A percentile compares a stretch with the other conserved stretches of the same genome.
Evolutionary conservation across 805 yeast genomes (phyloP).

Genomic region (Peterozyma toletana): DNA sequence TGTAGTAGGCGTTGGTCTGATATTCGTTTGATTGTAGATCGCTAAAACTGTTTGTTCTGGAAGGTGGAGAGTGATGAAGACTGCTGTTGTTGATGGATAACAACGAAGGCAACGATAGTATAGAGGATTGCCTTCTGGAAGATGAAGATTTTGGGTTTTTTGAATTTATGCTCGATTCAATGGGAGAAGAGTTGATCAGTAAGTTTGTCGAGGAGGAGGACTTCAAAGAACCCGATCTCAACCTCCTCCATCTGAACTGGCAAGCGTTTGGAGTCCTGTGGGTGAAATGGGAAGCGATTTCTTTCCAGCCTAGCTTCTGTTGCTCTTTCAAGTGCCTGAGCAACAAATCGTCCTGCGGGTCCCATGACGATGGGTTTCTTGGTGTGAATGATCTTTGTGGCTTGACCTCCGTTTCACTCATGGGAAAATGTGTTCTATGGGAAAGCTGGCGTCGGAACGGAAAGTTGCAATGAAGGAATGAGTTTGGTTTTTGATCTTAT

Average conservation of each 20-base stretch:
- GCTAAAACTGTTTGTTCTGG: constrained; percentile 9
- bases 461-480: too few species aligned
- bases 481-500: too few species aligned
- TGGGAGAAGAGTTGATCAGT: constrained; percentile 9
- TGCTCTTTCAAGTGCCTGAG: constrained; percentile 72
- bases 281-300: constrained; percentile 68
- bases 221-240: constrained; percentile 36
- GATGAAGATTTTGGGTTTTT: not conserved
- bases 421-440: too few species aligned
- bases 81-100: constrained; percentile 6
- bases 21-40: constrained; percentile 2
- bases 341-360: constrained; percentile 66
- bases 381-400: not conserved
- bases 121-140: constrained; percentile 8
- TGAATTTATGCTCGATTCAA: not conserved
- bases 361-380: constrained; percentile 46
- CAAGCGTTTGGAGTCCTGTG: constrained; percentile 86
- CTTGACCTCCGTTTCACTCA: too few species aligned
- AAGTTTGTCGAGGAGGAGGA: constrained; percentile 12
- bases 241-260: constrained; percentile 82
- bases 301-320: constrained; percentile 85
- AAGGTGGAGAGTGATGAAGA: constrained; percentile 17
- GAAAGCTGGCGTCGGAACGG: too few species aligned
- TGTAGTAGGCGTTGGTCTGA: too few species aligned
- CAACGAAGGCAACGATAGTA: constrained; percentile 10